Evolutionary conservation across 2,329 filamentous ascomycete species (phyloP).

Genomic region (Geosmithia morbida): DNA sequence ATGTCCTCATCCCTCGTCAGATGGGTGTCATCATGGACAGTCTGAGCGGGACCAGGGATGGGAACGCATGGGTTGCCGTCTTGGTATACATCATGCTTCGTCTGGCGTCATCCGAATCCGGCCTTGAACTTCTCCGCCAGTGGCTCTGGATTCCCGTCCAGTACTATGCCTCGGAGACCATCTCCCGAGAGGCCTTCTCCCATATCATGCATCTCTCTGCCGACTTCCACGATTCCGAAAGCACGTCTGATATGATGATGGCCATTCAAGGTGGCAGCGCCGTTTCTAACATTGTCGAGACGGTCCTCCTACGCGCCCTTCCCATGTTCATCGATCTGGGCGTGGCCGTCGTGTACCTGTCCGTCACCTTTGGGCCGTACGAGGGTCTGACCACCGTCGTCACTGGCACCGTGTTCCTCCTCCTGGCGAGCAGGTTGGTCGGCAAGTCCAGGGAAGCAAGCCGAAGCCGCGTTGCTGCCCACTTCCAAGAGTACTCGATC

Average conservation of each 20-base stretch:
- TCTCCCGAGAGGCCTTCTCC: conserved; percentile 40
- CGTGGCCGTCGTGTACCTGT: conserved; percentile 45
- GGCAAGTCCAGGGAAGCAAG: conserved; percentile 31
- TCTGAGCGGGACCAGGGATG: conserved; percentile 34
- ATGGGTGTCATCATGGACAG: conserved; percentile 66
- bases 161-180: conserved; percentile 37
- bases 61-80: conserved; percentile 36
- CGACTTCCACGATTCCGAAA: conserved; percentile 47
- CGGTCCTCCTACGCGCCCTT: conserved; percentile 39
- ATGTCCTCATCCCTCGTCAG: conserved; percentile 67
- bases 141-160: conserved; percentile 45
- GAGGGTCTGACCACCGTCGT: conserved; percentile 48
- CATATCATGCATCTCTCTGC: conserved; percentile 46
- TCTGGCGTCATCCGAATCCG: conserved; percentile 38
- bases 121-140: conserved; percentile 35
- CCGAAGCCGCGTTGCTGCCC: conserved; percentile 34
- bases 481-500: conserved; percentile 40
- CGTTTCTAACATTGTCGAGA: conserved; percentile 41
- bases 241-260: conserved; percentile 41
- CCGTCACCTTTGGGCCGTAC: conserved; percentile 42
- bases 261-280: conserved; percentile 39
- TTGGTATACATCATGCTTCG: conserved; percentile 34
- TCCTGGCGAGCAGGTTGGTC: conserved; percentile 37
- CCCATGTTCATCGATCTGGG: conserved; percentile 47
- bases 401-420: conserved; percentile 40